Base-by-base conservation (phyloP, 148 eudicot genomes). In the Nepenthes gracilis region DNA sequence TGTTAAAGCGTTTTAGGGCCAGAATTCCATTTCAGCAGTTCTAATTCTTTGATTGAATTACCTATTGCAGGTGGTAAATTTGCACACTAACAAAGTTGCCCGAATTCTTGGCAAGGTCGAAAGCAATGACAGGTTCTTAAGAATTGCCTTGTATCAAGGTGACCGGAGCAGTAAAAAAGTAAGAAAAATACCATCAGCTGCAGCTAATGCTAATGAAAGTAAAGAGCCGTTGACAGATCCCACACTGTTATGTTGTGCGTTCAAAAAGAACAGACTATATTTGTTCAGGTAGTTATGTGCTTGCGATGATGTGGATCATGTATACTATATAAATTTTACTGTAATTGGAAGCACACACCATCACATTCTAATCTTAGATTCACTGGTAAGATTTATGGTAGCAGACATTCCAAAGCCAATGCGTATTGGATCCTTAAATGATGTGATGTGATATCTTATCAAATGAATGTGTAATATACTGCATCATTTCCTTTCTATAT, bases 51-150 rank as follows among this genome's bases (percentile, higher is more conserved):
- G 45, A 40, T 40, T 40, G 45, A 40, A 40, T 40, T 40, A 4
- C 8, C 45, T 40, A 40, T 65, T 65, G 45, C 58, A 93, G 98
- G 80, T 93, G 54, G 82, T 93, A 60, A 93, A 93, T 78, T 78
- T 93, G 65, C 98, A 93, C 55, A 88, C 95, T 35, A 93, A 88
- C 69, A 93, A 81, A 75, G 96, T 93, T 68, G 70, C 96, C 5
- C 80, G 98, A 36, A 86, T 93, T 70, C 96, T 93, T 55, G 98
- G 98, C 47, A 93, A 93, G 85, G 98, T 93, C 75, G 98, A 93
- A 81, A 86, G 79, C 67, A 93, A 93, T 76, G 98, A 93, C 71
- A 78, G 98, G 66, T 93, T 93, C 72, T 74, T 93, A 64, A 86
- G 73, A 61, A 86, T 93, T 76, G 98, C 92, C 47, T 63, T 93